Base-by-base conservation (phyloP, 805 yeast species). In the Pichia thaimueangensis region DNA sequence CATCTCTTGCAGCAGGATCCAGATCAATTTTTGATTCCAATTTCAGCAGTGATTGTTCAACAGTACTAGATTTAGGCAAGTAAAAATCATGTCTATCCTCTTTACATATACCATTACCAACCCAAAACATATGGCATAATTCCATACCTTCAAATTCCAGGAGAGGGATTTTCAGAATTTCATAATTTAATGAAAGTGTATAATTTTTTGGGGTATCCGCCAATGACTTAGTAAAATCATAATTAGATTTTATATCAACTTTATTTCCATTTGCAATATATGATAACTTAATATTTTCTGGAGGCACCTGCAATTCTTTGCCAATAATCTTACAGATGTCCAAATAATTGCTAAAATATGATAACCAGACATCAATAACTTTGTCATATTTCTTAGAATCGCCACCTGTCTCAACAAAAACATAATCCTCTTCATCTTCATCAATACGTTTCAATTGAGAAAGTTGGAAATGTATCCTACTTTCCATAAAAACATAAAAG, bases 71-170 rank as follows among this genome's bases (percentile, higher is more conserved):
- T 47, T 70, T 75, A 3, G 87, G 80, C n/a, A 87, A 74, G 45
- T 82, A 68, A 40, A 88, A 71, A 31, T 84, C 94, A 52, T 71
- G 74, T 37, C 71, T 68, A 47, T 81, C 88, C 50, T 71, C 85
- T 50, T 82, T 83, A 37, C 84, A 70, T 35, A 86, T 73, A 10
- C 86, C 85, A 34, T 77, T 78, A 1, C 81, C 76, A 32, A 89
- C 66, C 91, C 94, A 87, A 41, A 71, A 70, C 17, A 91, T 68
- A 40, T 71, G 76, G 32, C 89, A 63, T 5, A 77, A 62, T 45
- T 76, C 76, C 79, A 86, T 74, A 48, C 74, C 78, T 60, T 93
- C 98, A 53, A 82, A 74, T 48, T 87, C 94, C 28, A 68, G 71
- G 41, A 91, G 65, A 2, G 89, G 78, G 34, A 88, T 78, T 35